These are phyloP conservation scores for Paramecium primaurelia DNA, from an alignment of 73 alveolate species.

Conservation along the genomic window DNA sequence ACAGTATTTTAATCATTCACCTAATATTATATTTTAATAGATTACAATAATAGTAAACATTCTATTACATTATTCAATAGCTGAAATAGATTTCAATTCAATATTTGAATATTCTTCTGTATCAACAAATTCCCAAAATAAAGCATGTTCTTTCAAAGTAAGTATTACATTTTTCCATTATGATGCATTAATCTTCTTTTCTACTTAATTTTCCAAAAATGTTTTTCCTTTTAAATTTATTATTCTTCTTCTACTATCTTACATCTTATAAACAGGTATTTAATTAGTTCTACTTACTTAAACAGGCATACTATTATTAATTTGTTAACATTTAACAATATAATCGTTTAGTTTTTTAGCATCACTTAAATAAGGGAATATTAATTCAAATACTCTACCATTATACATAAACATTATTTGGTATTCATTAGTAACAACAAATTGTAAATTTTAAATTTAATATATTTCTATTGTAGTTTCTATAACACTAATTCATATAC, in stretches of 20 bases:
- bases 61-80: background rate
- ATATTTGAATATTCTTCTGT: background rate
- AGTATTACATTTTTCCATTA: background rate
- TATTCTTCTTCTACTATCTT: background rate
- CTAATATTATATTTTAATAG: background rate
- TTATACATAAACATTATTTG: background rate
- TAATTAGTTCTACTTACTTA: background rate
- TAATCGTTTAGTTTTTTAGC: background rate
- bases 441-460: background rate
- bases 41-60: background rate
- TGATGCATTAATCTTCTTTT: background rate
- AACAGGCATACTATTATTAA: background rate
- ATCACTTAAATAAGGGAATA: background rate
- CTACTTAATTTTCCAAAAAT: background rate
- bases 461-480: background rate
- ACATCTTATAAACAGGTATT: background rate
- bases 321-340: background rate
- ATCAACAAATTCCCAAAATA: conserved; percentile 17
- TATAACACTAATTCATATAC: background rate
- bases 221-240: background rate
- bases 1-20: background rate
- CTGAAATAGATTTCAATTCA: background rate
- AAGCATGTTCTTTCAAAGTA: background rate
- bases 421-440: background rate
- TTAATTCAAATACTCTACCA: background rate